A percentile compares a stretch with the other conserved stretches of the same genome.
Conservation (phyloP, 768 basidiomycete genomes). For the Boletus rubescentipes region DNA sequence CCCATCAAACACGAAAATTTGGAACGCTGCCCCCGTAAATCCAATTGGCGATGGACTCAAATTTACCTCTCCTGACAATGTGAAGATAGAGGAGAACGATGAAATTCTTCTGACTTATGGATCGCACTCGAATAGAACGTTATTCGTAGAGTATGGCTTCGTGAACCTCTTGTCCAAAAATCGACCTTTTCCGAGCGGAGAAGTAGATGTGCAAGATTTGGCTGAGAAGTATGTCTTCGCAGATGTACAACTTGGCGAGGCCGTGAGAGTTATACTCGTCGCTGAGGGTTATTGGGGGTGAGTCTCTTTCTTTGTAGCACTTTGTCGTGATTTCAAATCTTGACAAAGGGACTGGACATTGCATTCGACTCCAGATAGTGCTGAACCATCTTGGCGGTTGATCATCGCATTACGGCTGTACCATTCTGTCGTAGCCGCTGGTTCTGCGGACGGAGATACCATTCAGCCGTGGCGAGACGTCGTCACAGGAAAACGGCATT, state of each 20-base stretch:
- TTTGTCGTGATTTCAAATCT: not conserved
- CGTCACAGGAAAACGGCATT: conserved; percentile 43
- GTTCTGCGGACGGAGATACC: conserved; percentile 26
- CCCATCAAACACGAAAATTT: conserved; percentile 35
- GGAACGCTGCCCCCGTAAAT: conserved; percentile 36
- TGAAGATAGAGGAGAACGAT: conserved; percentile 45
- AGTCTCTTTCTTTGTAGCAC: conserved; percentile 14
- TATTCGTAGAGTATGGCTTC: conserved; percentile 94
- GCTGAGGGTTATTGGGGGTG: conserved; percentile 86
- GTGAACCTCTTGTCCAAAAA: conserved; percentile 41
- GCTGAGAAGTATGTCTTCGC: conserved; percentile 51
- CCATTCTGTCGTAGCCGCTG: conserved; percentile 41
- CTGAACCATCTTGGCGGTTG: conserved; percentile 79
- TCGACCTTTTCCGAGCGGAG: conserved; percentile 38
- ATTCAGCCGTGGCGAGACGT: conserved; percentile 56
- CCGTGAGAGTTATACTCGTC: conserved; percentile 54
- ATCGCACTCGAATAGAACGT: conserved; percentile 66
- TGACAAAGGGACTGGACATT: conserved; percentile 74
- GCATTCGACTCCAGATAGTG: conserved; percentile 55
- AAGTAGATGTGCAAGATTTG: conserved; percentile 61
- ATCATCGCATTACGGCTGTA: conserved; percentile 70
- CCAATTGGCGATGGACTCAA: conserved; percentile 46
- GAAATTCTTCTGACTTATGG: conserved; percentile 84
- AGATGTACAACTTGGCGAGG: conserved; percentile 39
- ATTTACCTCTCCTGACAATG: conserved; percentile 48